Evolutionary conservation across 2,329 filamentous ascomycete species (phyloP), one percentile per base, ranked within the genome.

Genomic region (Raffaelea ambrosiae): DNA sequence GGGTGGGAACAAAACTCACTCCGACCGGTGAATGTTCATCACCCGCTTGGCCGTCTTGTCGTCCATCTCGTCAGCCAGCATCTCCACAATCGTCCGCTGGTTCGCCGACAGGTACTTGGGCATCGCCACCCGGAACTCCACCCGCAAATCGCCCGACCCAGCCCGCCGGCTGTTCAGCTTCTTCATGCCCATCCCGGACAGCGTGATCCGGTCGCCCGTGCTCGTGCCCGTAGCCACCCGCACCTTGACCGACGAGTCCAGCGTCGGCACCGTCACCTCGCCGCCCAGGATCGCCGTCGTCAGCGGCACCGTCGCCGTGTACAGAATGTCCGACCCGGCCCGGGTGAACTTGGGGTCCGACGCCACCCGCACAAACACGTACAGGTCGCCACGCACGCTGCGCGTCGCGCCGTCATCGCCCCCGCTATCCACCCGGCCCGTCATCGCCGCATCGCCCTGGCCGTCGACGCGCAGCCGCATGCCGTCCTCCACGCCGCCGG

Each of bases 51-150:
- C 93, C 23, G 80, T 88, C 71, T 90, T 89, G 66, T 98, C 93
- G 36, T 79, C 84, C 81, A 98, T 85, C 70, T 98, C 93, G 59
- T 98, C 90, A 7, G 93, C 93, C 54, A 98, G 79, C 80, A 97
- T 91, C 70, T 98, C 93, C 40, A 95, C 70, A 50, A 98, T 86
- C 1, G 88, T 94, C 47, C 93, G 79, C 71, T 98, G 90, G 68
- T 95, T 97, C 41, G 85, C 79, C 47, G 79, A 88, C 54, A 98
- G 74, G 60, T 91, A 96, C 69, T 95, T 97, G 41, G 93, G 93
- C 88, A 97, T 95, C 47, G 79, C 72, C 41, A 98, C 87, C 64
- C 88, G 88, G 76, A 95, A 98, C 64, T 98, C 91, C 7, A 98
- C 89, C 62, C 81, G 84, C 51, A 98, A 69, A 61, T 98, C 93